A percentile compares a stretch with the other conserved stretches of the same genome.
Evolutionary conservation across 257 asterid species (phyloP).

Genomic region (Ilex aquifolium): DNA sequence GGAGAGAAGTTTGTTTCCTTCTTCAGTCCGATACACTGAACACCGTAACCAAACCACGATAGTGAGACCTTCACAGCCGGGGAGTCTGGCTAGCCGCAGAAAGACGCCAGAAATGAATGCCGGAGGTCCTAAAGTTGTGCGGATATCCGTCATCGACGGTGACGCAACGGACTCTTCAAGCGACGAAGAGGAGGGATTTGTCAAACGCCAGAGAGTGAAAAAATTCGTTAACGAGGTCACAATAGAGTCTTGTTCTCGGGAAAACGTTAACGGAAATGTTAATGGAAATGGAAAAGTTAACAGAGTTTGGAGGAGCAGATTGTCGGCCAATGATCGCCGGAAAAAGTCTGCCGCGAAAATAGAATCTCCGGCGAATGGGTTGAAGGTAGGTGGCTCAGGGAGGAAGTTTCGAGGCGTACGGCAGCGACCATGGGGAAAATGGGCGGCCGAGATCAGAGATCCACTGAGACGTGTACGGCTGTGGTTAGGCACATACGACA

Average conservation of each 20-base stretch:
- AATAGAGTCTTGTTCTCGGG: slow-evolving; percentile 28
- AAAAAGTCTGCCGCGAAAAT: slow-evolving; percentile 2
- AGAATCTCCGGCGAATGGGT: slow-evolving; percentile 6
- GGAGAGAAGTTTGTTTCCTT: background rate
- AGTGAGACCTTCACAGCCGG: slow-evolving; percentile 5
- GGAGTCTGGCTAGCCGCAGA: slow-evolving; percentile 18
- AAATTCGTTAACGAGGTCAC: slow-evolving; percentile 63
- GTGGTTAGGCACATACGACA: slow-evolving; percentile 88
- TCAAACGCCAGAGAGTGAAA: slow-evolving; percentile 46
- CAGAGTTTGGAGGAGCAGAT: slow-evolving; percentile 16
- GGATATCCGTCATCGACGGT: slow-evolving; percentile 68
- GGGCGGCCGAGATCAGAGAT: slow-evolving; percentile 99
- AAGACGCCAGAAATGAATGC: slow-evolving; percentile 15
- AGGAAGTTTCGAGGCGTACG: slow-evolving; percentile 85
- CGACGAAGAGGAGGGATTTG: slow-evolving; percentile 49
- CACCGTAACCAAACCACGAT: slow-evolving; percentile 46
- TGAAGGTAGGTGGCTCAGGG: slow-evolving; percentile 17
- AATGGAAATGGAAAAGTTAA: slow-evolving; percentile 1
- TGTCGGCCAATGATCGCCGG: slow-evolving; percentile 12
- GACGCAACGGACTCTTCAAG: slow-evolving; percentile 92
- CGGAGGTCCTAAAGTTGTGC: slow-evolving; percentile 36
- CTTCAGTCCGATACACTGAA: slow-evolving; percentile 55
- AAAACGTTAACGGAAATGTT: slow-evolving; percentile 12
- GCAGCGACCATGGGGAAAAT: slow-evolving; percentile 97
- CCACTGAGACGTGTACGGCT: slow-evolving; percentile 75